phyloP scores from a whole-genome alignment of 768 basidiomycete genomes.

The Lactarius tabidus region DNA sequence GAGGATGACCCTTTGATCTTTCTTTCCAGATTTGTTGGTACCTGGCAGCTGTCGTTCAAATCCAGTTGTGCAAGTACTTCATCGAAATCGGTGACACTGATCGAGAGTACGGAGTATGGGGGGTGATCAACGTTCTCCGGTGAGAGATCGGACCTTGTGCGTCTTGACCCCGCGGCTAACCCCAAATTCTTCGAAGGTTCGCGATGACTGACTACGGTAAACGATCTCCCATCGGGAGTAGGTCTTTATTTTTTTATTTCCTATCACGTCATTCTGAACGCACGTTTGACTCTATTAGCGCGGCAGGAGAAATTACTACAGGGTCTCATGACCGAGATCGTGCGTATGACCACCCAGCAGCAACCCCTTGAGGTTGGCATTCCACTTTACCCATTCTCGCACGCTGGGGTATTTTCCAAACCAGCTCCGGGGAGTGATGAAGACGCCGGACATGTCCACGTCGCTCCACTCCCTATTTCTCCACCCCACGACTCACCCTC shows the following conservation, averaged over 20 bases:
- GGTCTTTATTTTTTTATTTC: constrained; percentile 31
- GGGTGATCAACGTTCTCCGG: constrained; percentile 82
- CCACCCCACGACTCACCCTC: constrained; percentile 21
- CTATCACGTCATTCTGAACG: neutral
- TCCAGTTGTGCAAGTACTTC: constrained; percentile 81
- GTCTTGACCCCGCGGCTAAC: neutral
- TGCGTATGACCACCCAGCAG: constrained; percentile 76
- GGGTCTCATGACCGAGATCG: constrained; percentile 80
- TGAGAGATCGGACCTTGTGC: constrained; percentile 32
- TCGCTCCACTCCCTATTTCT: constrained; percentile 38
- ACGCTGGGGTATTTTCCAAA: constrained; percentile 55
- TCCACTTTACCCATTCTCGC: constrained; percentile 80
- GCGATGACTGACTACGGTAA: constrained; percentile 81
- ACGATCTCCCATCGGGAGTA: constrained; percentile 80
- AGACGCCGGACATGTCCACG: constrained; percentile 28
- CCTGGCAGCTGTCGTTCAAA: constrained; percentile 80
- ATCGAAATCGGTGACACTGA: constrained; percentile 76
- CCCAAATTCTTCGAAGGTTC: constrained; percentile 69
- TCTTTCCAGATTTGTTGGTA: constrained; percentile 78
- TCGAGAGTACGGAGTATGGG: constrained; percentile 77
- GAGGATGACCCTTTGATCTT: constrained; percentile 6
- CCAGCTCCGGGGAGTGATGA: constrained; percentile 35
- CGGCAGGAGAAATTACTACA: constrained; percentile 82
- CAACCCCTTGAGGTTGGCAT: constrained; percentile 76
- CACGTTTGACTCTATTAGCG: constrained; percentile 38